Conservation (phyloP, 345 rosid species). For the Hypericum perforatum region DNA sequence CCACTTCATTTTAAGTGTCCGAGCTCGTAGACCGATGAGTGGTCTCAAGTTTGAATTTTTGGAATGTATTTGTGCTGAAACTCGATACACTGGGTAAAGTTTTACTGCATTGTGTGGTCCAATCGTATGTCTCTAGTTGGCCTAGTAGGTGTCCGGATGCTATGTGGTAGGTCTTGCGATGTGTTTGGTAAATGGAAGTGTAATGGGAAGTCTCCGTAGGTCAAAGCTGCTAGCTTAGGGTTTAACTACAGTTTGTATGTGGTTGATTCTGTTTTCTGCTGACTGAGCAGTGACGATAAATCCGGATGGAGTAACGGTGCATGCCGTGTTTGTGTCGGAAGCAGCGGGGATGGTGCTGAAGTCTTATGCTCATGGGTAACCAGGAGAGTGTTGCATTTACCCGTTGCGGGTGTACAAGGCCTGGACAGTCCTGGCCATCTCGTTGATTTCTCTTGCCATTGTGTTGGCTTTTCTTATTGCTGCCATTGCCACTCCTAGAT, state of each 20-base stretch:
- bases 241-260: neutral
- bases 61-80: no score
- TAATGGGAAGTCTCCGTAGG: no score
- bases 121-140: no score
- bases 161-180: no score
- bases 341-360: conserved; percentile 40
- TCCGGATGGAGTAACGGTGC: conserved; percentile 32
- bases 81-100: no score
- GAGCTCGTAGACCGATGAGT: no score
- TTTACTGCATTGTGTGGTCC: no score
- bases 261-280: neutral
- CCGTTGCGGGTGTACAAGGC: conserved; percentile 23
- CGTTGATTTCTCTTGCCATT: conserved; percentile 37
- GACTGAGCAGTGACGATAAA: conserved; percentile 50
- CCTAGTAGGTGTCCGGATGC: no score
- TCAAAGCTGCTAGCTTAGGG: neutral
- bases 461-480: conserved; percentile 35
- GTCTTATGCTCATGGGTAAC: conserved; percentile 33
- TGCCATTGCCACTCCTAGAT: conserved; percentile 37
- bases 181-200: no score
- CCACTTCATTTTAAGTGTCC: neutral
- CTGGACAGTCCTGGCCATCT: conserved; percentile 57
- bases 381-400: conserved; percentile 52
- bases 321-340: conserved; percentile 54
- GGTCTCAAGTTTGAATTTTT: no score